Conservation (phyloP, 2,329 filamentous ascomycete genomes). For the Beauveria scarabaeidicola region DNA sequence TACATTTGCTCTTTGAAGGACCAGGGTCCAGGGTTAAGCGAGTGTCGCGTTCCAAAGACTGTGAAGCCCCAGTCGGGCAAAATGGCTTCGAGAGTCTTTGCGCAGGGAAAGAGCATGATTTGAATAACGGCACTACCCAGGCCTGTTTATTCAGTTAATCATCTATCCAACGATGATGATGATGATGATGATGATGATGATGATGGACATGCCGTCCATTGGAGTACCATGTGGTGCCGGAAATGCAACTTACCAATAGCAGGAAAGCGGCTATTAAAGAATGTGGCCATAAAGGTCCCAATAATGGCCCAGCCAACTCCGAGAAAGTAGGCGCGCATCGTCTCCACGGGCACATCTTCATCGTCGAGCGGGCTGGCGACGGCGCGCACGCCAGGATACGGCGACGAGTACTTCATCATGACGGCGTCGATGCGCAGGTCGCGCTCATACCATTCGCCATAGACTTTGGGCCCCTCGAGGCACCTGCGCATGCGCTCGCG, state of each 20-base stretch:
- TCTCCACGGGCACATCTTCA: slow-evolving; percentile 28
- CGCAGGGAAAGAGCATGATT: slow-evolving; percentile 39
- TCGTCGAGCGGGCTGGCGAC: slow-evolving; percentile 31
- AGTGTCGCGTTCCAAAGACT: slow-evolving; percentile 31
- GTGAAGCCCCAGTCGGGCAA: slow-evolving; percentile 38
- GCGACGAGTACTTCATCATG: slow-evolving; percentile 32
- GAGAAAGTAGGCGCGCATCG: slow-evolving; percentile 33
- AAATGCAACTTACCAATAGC: slow-evolving; percentile 22
- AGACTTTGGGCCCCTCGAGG: slow-evolving; percentile 28
- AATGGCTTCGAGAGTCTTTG: slow-evolving; percentile 31
- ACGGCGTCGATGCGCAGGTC: slow-evolving; percentile 33
- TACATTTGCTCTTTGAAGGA: slow-evolving; percentile 52
- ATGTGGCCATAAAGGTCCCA: slow-evolving; percentile 31
- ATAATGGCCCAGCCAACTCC: slow-evolving; percentile 32
- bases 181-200: too few species aligned
- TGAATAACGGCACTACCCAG: slow-evolving; percentile 31
- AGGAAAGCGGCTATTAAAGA: slow-evolving; percentile 33
- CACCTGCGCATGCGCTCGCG: slow-evolving; percentile 31
- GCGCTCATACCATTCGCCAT: slow-evolving; percentile 32
- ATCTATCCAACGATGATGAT: neutral
- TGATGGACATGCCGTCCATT: neutral
- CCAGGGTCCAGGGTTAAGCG: slow-evolving; percentile 46
- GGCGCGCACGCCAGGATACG: slow-evolving; percentile 34
- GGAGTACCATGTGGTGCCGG: neutral
- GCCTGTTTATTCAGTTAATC: slow-evolving; percentile 11